Conservation (phyloP, 1,139 yeast genomes). For the Kodamaea suecica region DNA sequence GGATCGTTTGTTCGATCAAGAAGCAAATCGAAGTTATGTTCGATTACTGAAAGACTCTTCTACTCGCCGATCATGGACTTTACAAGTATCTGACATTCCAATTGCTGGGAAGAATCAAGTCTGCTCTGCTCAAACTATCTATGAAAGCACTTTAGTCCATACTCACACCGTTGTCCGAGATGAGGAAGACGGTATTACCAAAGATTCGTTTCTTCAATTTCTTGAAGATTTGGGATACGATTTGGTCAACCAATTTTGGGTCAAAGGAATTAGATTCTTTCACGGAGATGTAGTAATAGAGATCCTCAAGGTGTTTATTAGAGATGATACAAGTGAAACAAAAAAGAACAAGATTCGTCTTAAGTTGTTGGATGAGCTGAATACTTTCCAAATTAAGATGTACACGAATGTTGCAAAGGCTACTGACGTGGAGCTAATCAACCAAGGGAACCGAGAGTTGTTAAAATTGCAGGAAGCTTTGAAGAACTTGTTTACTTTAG, state of each 20-base stretch:
- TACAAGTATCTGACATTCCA: conserved; percentile 78
- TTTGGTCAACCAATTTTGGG: conserved; percentile 62
- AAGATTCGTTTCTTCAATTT: conserved; percentile 44
- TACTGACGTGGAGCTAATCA: conserved; percentile 73
- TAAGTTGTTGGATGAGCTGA: conserved; percentile 52
- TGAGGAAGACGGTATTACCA: conserved; percentile 9
- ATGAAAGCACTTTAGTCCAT: conserved; percentile 60
- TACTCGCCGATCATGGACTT: conserved; percentile 48
- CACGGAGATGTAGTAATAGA: conserved; percentile 64
- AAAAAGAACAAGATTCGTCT: conserved; percentile 30
- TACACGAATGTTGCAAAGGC: conserved; percentile 67
- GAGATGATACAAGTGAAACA: conserved; percentile 34
- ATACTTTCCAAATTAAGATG: conserved; percentile 60
- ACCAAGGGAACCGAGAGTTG: conserved; percentile 62
- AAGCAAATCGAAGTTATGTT: no score
- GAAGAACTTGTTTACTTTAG: conserved; percentile 62
- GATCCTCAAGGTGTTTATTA: conserved; percentile 48
- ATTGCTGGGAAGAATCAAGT: conserved; percentile 76
- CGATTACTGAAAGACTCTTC: conserved; percentile 14
- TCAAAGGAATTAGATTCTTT: conserved; percentile 62
- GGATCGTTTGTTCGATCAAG: conserved; percentile 33
- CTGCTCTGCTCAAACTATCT: conserved; percentile 62
- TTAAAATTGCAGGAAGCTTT: conserved; percentile 61
- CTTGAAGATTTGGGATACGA: conserved; percentile 71
- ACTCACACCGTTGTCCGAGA: conserved; percentile 31